These are phyloP conservation scores for Setaria italica DNA, from an alignment of 202 grass and related monocot genomes.

Conservation along the genomic window DNA sequence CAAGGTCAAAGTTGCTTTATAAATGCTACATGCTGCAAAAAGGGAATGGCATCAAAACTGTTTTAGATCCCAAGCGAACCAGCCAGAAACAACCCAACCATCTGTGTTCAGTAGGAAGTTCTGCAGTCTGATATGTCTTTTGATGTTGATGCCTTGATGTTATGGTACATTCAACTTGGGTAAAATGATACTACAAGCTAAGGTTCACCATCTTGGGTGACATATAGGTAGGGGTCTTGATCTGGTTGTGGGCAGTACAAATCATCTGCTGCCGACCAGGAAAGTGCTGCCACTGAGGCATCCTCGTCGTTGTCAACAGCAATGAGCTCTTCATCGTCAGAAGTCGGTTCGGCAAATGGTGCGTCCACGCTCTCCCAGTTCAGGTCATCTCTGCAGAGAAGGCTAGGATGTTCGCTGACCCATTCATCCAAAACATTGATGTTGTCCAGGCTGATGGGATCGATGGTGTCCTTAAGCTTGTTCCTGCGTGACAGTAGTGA, in stretches of 20 bases:
- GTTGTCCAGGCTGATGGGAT: slow-evolving; percentile 75
- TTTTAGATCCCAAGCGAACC: too few relatives aligned
- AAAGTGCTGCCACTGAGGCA: not conserved
- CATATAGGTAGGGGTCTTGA: slow-evolving; percentile 52
- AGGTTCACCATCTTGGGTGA: slow-evolving; percentile 24
- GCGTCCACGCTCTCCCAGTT: slow-evolving; percentile 67
- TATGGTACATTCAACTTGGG: not conserved
- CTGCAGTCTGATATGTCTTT: not conserved
- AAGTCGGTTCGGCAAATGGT: slow-evolving; percentile 49
- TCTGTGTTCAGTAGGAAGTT: not conserved
- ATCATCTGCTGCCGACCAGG: slow-evolving; percentile 34
- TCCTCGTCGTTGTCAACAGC: slow-evolving; percentile 32
- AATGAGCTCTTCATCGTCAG: slow-evolving; percentile 41
- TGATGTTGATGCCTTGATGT: not conserved
- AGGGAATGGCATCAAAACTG: too few relatives aligned
- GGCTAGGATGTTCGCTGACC: slow-evolving; percentile 60
- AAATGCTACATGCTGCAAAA: too few relatives aligned
- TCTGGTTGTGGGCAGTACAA: slow-evolving; percentile 42
- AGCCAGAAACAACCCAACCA: too few relatives aligned
- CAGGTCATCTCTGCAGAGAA: slow-evolving; percentile 64
- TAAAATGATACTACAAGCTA: not conserved
- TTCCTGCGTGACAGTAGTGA: slow-evolving; percentile 40
- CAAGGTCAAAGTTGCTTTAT: too few relatives aligned
- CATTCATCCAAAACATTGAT: slow-evolving; percentile 64
- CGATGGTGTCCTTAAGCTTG: slow-evolving; percentile 47